Evolutionary conservation across 2,329 filamentous ascomycete species (phyloP).

Genomic region (Pyrenochaeta sp.): DNA sequence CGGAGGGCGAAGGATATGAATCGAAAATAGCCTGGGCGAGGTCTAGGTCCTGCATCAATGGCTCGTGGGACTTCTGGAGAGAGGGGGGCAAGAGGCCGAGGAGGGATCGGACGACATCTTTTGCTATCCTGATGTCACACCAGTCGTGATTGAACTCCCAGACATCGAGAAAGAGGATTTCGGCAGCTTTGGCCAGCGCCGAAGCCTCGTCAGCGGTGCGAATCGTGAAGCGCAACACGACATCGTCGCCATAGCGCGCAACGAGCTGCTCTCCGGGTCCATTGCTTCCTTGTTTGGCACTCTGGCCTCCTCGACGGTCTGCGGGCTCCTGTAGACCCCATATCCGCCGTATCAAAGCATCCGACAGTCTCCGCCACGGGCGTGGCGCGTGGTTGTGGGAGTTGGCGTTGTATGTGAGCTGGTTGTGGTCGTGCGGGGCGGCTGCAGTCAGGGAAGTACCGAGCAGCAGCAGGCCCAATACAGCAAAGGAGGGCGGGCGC

Average conservation of each 20-base stretch:
- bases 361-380: conserved; percentile 49
- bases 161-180: conserved; percentile 82
- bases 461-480: conserved; percentile 41
- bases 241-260: conserved; percentile 74
- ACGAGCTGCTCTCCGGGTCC: conserved; percentile 30
- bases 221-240: conserved; percentile 90
- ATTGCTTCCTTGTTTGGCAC: neutral
- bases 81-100: conserved; percentile 78
- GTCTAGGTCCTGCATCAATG: conserved; percentile 75
- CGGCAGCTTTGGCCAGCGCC: conserved; percentile 74
- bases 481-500: conserved; percentile 34
- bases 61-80: conserved; percentile 73
- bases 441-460: conserved; percentile 33
- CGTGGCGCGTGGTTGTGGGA: conserved; percentile 27
- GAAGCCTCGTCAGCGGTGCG: conserved; percentile 71
- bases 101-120: conserved; percentile 79
- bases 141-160: conserved; percentile 85
- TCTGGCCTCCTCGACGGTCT: conserved; percentile 8
- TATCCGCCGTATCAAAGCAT: conserved; percentile 43
- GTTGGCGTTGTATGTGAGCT: conserved; percentile 17
- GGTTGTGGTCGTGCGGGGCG: conserved; percentile 40
- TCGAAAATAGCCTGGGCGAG: conserved; percentile 78
- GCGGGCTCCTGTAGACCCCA: conserved; percentile 36
- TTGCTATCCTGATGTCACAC: conserved; percentile 82
- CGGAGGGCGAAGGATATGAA: conserved; percentile 68